phyloP scores from a whole-genome alignment of 2,329 filamentous ascomycete species.

The Didymella pinodella region DNA sequence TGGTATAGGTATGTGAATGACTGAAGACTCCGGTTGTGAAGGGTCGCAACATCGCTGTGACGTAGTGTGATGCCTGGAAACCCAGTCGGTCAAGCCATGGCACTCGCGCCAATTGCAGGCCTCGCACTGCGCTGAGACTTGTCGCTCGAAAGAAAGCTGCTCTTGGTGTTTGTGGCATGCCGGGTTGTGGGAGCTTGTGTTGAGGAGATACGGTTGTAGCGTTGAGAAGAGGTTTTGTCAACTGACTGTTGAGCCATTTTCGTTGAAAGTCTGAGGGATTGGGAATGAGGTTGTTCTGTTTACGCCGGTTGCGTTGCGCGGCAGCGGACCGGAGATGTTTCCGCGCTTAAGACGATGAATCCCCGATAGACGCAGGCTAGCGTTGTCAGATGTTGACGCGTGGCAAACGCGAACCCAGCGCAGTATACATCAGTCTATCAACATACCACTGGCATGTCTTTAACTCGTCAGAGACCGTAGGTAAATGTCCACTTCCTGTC shows the following conservation, averaged over 20 bases:
- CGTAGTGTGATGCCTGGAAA: conserved; percentile 15
- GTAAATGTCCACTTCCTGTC: conserved; percentile 4
- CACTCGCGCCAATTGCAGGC: conserved; percentile 10
- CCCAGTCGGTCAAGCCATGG: conserved; percentile 20
- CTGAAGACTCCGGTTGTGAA: conserved; percentile 9
- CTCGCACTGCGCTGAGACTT: conserved; percentile 14
- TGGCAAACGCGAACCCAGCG: background rate
- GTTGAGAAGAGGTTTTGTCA: background rate
- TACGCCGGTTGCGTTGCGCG: conserved; percentile 1
- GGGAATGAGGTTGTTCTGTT: conserved; percentile 13
- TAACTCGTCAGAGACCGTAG: conserved; percentile 1
- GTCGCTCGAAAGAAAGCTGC: conserved; percentile 16
- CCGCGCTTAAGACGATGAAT: conserved; percentile 3
- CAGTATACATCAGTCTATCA: background rate
- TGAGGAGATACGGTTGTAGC: background rate
- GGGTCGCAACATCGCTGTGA: conserved; percentile 10
- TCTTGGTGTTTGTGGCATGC: background rate
- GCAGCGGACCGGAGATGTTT: conserved; percentile 6
- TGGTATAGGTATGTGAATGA: conserved; percentile 12
- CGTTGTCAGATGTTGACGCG: background rate
- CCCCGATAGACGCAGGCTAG: background rate
- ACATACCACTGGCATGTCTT: too few species aligned
- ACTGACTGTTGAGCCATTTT: background rate
- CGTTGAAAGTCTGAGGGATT: background rate
- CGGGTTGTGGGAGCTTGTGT: background rate